phyloP scores from a whole-genome alignment of 2,329 filamentous ascomycete species.

The Fusarium guadeloupense region DNA sequence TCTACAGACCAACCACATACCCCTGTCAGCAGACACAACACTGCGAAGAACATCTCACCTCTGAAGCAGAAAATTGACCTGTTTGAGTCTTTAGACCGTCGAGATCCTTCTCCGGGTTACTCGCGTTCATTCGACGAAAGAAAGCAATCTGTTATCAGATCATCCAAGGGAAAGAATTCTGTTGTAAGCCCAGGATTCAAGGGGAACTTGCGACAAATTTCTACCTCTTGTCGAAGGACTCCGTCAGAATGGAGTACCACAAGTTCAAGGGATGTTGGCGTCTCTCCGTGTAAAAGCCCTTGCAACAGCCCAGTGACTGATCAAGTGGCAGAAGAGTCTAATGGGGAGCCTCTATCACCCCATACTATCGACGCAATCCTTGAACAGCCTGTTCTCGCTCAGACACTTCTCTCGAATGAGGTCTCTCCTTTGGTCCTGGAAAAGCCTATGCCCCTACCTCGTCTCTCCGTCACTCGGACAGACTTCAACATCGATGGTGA shows the following conservation, averaged over 20 bases:
- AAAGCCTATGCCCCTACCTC: slow-evolving; percentile 7
- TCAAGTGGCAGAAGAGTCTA: background rate
- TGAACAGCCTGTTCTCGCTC: slow-evolving; percentile 3
- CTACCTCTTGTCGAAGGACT: slow-evolving; percentile 29
- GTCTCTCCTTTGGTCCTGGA: slow-evolving; percentile 19
- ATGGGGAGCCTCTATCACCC: slow-evolving; percentile 3
- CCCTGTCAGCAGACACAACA: background rate
- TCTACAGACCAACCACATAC: background rate
- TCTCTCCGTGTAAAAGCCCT: background rate
- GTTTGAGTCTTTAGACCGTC: slow-evolving; percentile 43
- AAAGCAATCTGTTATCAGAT: background rate
- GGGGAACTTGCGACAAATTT: slow-evolving; percentile 30
- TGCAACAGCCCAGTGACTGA: background rate
- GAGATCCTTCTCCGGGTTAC: background rate
- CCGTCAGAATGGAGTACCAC: slow-evolving; percentile 35
- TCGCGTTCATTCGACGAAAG: background rate
- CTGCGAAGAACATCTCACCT: slow-evolving; percentile 25
- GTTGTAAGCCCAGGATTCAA: slow-evolving; percentile 13
- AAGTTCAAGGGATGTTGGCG: background rate
- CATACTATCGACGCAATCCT: slow-evolving; percentile 12
- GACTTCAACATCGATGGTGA: slow-evolving; percentile 40
- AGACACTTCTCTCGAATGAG: slow-evolving; percentile 14
- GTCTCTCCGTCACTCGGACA: background rate
- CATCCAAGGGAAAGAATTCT: background rate
- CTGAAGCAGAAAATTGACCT: slow-evolving; percentile 45